These are phyloP conservation scores for Celoporthe dispersa DNA, from an alignment of 2,329 filamentous ascomycete species.

Conservation along the genomic window DNA sequence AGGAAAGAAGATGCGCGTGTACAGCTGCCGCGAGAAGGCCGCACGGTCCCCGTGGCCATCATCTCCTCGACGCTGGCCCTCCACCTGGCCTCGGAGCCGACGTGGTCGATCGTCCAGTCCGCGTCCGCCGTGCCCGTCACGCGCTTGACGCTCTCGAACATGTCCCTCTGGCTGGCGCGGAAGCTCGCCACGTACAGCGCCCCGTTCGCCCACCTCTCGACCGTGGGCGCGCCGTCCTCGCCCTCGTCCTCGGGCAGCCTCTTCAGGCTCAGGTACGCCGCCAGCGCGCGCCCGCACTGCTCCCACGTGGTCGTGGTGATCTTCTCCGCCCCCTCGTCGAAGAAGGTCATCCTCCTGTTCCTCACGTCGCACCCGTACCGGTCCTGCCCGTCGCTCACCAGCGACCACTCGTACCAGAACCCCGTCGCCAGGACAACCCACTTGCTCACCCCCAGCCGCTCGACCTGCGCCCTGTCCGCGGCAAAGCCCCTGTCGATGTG, in stretches of 20 bases:
- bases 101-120: slow-evolving; percentile 62
- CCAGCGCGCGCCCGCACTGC: slow-evolving; percentile 59
- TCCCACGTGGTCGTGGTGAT: slow-evolving; percentile 62
- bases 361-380: slow-evolving; percentile 56
- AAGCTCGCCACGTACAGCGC: slow-evolving; percentile 60
- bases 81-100: slow-evolving; percentile 51
- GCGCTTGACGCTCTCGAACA: slow-evolving; percentile 62
- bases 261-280: slow-evolving; percentile 50
- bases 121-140: slow-evolving; percentile 58
- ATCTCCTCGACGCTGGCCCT: slow-evolving; percentile 51
- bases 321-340: slow-evolving; percentile 59
- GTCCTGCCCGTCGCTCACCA: slow-evolving; percentile 38
- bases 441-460: slow-evolving; percentile 44
- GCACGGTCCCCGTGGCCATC: slow-evolving; percentile 45
- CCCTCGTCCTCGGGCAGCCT: slow-evolving; percentile 46
- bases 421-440: slow-evolving; percentile 52
- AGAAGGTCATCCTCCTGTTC: slow-evolving; percentile 47
- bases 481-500: slow-evolving; percentile 34
- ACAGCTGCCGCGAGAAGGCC: slow-evolving; percentile 57
- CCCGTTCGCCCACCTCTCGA: slow-evolving; percentile 53
- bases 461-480: slow-evolving; percentile 43
- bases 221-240: slow-evolving; percentile 38
- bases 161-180: slow-evolving; percentile 62
- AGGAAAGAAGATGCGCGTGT: slow-evolving; percentile 58
- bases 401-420: slow-evolving; percentile 59